phyloP scores from a whole-genome alignment of 257 asterid genomes.

The Mentha longifolia region DNA sequence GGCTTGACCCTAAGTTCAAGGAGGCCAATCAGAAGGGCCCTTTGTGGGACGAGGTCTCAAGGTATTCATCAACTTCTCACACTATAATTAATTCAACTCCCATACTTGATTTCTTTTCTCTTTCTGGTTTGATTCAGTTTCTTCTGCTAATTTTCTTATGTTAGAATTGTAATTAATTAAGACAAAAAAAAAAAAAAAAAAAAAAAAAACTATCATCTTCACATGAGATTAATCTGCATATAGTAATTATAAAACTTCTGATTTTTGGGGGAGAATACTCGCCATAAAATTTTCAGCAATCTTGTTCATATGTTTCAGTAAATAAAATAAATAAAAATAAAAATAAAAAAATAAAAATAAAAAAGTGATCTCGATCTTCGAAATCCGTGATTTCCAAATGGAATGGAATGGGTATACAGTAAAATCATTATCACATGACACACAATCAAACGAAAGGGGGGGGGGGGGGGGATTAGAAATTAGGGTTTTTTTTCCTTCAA shows the following conservation, averaged over 20 bases:
- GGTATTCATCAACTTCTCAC: constrained; percentile 39
- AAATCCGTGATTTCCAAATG: constrained; percentile 36
- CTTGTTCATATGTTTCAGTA: too few relatives aligned
- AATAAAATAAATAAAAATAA: too few relatives aligned
- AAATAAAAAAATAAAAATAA: neutral
- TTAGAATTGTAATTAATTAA: too few relatives aligned
- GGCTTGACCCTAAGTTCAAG: constrained; percentile 79
- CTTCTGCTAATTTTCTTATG: neutral
- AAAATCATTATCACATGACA: constrained; percentile 51
- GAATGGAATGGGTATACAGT: neutral
- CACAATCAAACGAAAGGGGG: neutral
- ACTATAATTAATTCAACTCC: too few relatives aligned
- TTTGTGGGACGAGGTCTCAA: constrained; percentile 91
- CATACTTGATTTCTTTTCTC: neutral
- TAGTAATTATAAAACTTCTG: too few relatives aligned
- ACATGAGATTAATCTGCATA: too few relatives aligned
- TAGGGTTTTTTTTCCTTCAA: constrained; percentile 59
- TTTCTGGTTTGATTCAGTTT: neutral
- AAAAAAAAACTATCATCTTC: too few relatives aligned
- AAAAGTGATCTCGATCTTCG: constrained; percentile 8
- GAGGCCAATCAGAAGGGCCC: constrained; percentile 97
- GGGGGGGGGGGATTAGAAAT: neutral
- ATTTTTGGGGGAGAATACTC: too few relatives aligned
- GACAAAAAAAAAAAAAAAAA: too few relatives aligned
- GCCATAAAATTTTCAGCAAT: too few relatives aligned